phyloP scores from a whole-genome alignment of 2,329 filamentous ascomycete species.

The Seiridium unicorne region DNA sequence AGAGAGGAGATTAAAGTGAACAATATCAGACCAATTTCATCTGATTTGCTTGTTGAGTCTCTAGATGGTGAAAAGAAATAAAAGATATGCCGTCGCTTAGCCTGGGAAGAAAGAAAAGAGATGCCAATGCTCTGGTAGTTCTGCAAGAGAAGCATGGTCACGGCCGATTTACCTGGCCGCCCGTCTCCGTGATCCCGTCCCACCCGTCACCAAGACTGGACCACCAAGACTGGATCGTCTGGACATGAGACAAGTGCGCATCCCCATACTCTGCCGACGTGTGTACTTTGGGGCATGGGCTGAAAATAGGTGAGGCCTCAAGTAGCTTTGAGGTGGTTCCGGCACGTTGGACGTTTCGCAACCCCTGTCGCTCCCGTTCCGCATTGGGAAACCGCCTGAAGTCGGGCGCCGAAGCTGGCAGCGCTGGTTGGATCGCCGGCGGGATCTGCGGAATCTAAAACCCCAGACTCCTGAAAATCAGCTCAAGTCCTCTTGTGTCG shows the following conservation, averaged over 20 bases:
- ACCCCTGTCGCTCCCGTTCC: constrained; percentile 3
- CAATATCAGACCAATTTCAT: not conserved
- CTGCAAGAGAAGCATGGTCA: not conserved
- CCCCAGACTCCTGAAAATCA: not conserved
- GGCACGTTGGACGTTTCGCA: constrained; percentile 11
- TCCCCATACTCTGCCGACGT: not conserved
- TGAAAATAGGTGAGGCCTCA: not conserved
- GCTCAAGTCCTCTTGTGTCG: not conserved
- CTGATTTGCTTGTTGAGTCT: not conserved
- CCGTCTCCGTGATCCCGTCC: not conserved
- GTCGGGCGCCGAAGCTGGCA: not conserved
- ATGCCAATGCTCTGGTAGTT: not conserved
- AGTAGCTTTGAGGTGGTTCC: not conserved
- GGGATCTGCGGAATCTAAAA: constrained; percentile 2
- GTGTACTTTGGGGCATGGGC: not conserved
- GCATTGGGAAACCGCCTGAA: not conserved
- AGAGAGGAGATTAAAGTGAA: not conserved
- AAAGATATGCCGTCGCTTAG: not conserved
- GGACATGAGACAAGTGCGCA: constrained; percentile 5
- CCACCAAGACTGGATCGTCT: not conserved
- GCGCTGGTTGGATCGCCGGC: not conserved
- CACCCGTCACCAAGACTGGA: not conserved
- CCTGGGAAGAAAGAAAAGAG: not conserved
- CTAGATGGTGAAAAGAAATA: not conserved
- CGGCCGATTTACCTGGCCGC: not conserved